Conservation (phyloP, 176 grass and related monocot genomes). For the Calamus simplicifolius region DNA sequence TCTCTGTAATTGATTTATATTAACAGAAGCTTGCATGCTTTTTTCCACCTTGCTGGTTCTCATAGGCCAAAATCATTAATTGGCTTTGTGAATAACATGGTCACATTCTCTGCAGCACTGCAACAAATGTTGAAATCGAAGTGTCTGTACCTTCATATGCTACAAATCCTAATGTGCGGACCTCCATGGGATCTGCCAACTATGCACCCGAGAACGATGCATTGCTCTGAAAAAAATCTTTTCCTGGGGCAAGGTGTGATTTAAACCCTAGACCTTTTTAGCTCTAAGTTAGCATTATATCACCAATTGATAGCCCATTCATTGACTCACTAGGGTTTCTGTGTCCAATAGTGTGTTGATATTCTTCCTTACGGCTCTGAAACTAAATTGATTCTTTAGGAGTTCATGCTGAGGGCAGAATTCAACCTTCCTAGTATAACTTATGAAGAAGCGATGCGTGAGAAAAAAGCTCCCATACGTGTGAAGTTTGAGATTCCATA, state of each 20-base stretch:
- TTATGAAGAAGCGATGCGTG: conserved; percentile 69
- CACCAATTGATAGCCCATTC: too few relatives aligned
- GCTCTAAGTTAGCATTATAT: too few relatives aligned
- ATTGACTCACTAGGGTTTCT: too few relatives aligned
- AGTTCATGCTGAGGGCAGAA: conserved; percentile 97
- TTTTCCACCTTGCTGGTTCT: too few relatives aligned
- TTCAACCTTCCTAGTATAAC: conserved; percentile 99
- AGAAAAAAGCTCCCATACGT: conserved; percentile 95
- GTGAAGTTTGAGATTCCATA: conserved; percentile 99
- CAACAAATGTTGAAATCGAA: conserved; percentile 99
- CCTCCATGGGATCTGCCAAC: conserved; percentile 94
- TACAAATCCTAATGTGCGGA: conserved; percentile 87
- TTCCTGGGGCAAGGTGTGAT: conserved; percentile 93
- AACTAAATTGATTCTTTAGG: conserved; percentile 19
- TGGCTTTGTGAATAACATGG: too few relatives aligned
- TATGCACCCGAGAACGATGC: conserved; percentile 97
- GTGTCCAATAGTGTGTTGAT: too few relatives aligned
- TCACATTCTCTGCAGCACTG: conserved; percentile 48
- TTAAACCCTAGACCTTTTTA: too few relatives aligned
- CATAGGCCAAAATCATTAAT: too few relatives aligned
- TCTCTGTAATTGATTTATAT: too few relatives aligned
- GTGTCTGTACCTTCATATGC: conserved; percentile 91
- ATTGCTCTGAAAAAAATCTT: conserved; percentile 99
- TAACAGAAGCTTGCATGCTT: too few relatives aligned
- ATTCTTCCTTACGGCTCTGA: too few relatives aligned